These are phyloP conservation scores for Umbelopsis sp. DNA, from an alignment of 192 early-diverging fungal genomes.

Conservation along the genomic window DNA sequence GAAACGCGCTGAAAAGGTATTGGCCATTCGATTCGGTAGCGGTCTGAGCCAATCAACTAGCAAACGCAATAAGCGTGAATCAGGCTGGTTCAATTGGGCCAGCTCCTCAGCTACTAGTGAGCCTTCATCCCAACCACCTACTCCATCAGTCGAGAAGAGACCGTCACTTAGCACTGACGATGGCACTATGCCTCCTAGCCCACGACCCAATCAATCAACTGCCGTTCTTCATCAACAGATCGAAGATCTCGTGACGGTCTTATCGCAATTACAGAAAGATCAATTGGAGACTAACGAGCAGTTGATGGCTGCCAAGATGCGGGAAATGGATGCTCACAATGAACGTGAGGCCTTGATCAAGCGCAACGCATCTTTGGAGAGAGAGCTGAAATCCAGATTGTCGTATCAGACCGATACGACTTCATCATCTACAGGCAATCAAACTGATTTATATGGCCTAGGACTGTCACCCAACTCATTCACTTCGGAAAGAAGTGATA, in stretches of 20 bases:
- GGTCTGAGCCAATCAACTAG: slow-evolving; percentile 23
- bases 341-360: slow-evolving; percentile 57
- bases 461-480: slow-evolving; percentile 8
- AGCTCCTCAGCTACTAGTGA: neutral
- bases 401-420: slow-evolving; percentile 4
- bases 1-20: slow-evolving; percentile 48
- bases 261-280: slow-evolving; percentile 72
- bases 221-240: slow-evolving; percentile 62
- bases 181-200: slow-evolving; percentile 27
- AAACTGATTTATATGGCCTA: slow-evolving; percentile 6
- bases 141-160: neutral
- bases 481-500: neutral
- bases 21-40: slow-evolving; percentile 51
- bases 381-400: slow-evolving; percentile 42
- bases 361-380: slow-evolving; percentile 44
- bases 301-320: slow-evolving; percentile 58
- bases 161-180: slow-evolving; percentile 16
- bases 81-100: slow-evolving; percentile 35
- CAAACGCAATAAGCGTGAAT: slow-evolving; percentile 31
- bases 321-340: slow-evolving; percentile 46
- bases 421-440: neutral
- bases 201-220: slow-evolving; percentile 44
- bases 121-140: neutral
- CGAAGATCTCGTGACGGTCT: slow-evolving; percentile 63
- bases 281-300: slow-evolving; percentile 65